phyloP scores from a whole-genome alignment of 1,139 yeast genomes.

The Casaregolazyma lundiana region DNA sequence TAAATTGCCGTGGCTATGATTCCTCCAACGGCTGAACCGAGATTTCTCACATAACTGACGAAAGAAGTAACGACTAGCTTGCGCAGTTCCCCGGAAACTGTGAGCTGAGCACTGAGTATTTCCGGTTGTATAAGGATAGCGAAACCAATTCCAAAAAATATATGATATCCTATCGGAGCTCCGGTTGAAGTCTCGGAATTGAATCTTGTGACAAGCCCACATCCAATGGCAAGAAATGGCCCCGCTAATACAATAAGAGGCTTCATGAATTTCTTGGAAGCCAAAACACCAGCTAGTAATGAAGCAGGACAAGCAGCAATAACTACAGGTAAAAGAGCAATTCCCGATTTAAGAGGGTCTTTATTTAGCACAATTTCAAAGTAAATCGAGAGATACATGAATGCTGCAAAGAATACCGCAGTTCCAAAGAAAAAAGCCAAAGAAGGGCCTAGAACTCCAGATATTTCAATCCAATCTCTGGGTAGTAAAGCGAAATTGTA shows the following conservation, averaged over 20 bases:
- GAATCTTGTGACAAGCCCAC: slow-evolving; percentile 47
- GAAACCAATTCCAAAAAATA: slow-evolving; percentile 30
- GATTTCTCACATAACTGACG: neutral
- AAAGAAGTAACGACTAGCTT: neutral
- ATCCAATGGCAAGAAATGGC: slow-evolving; percentile 46
- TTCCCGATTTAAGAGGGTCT: slow-evolving; percentile 50
- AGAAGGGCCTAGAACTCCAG: slow-evolving; percentile 37
- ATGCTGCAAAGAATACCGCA: slow-evolving; percentile 38
- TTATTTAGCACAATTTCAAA: slow-evolving; percentile 48
- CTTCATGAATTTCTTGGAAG: slow-evolving; percentile 37
- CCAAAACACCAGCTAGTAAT: slow-evolving; percentile 42
- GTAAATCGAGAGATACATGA: slow-evolving; percentile 47
- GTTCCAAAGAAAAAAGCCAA: slow-evolving; percentile 36
- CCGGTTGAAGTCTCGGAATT: slow-evolving; percentile 38
- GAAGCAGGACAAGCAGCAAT: slow-evolving; percentile 49
- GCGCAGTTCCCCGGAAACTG: neutral
- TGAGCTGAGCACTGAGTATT: neutral
- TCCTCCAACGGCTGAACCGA: slow-evolving; percentile 3
- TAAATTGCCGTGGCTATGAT: neutral
- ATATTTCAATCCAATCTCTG: slow-evolving; percentile 31
- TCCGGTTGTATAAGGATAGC: neutral
- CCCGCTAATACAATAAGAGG: slow-evolving; percentile 41
- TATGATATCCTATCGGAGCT: slow-evolving; percentile 48
- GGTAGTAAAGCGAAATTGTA: slow-evolving; percentile 35
- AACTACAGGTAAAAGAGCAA: slow-evolving; percentile 50